phyloP scores from a whole-genome alignment of 2,329 filamentous ascomycete genomes.

The Diatrype stigma region DNA sequence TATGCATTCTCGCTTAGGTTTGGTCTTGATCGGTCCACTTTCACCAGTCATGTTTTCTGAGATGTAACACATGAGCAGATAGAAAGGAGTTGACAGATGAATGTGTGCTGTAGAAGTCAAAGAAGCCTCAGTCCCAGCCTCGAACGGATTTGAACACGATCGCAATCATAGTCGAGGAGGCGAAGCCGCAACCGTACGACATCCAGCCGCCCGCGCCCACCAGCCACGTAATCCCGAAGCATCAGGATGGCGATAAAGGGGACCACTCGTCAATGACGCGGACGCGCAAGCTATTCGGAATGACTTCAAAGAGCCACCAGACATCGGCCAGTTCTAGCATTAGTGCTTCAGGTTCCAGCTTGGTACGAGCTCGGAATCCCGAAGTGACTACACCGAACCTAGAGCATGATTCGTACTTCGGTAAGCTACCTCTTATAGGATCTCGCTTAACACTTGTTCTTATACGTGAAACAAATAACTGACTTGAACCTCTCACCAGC shows the following conservation, averaged over 20 bases:
- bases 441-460: too few relatives aligned
- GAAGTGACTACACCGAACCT: conserved; percentile 25
- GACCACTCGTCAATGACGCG: conserved; percentile 20
- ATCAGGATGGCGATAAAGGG: conserved; percentile 29
- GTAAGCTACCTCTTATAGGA: neutral
- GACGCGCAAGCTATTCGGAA: conserved; percentile 37
- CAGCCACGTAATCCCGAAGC: conserved; percentile 16
- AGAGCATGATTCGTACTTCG: conserved; percentile 7
- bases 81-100: neutral
- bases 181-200: neutral
- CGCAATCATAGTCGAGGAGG: neutral
- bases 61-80: too few relatives aligned
- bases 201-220: neutral
- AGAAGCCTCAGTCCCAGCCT: neutral
- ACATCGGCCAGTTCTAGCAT: conserved; percentile 32
- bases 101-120: neutral
- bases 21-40: neutral
- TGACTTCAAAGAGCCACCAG: conserved; percentile 37
- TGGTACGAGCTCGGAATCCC: conserved; percentile 34
- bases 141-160: neutral
- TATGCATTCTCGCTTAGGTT: neutral
- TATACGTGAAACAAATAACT: neutral
- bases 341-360: conserved; percentile 39
- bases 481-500: neutral
- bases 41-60: neutral